Percentiles rank a stretch among this genome's conserved stretches.
phyloP scores from a whole-genome alignment of 176 grass and related monocot species.

The Poa pratensis region DNA sequence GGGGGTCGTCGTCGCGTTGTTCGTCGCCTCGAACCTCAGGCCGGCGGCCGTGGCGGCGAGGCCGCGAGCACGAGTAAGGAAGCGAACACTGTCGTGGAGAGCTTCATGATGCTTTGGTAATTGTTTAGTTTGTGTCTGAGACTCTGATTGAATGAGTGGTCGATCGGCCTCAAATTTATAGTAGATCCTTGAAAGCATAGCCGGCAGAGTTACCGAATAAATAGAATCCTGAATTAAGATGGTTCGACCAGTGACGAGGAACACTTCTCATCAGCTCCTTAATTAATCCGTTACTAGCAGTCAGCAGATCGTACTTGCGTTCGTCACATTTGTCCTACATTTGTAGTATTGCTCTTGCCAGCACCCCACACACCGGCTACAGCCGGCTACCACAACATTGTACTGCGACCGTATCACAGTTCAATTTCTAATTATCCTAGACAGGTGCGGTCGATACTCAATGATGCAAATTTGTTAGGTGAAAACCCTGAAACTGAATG shows the following conservation, averaged over 20 bases:
- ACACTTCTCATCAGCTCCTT: background rate
- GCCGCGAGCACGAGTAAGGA: background rate
- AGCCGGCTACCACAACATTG: background rate
- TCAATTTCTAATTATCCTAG: background rate
- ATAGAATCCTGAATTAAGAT: background rate
- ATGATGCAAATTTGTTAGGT: background rate
- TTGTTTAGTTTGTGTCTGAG: background rate
- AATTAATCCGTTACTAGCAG: background rate
- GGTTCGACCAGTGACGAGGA: background rate
- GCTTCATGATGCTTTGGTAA: background rate
- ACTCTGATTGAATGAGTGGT: background rate
- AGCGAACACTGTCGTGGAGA: background rate
- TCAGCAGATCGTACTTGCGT: background rate
- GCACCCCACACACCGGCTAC: background rate
- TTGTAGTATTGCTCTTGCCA: background rate
- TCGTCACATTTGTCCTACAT: background rate
- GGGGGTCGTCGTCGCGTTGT: conserved; percentile 2
- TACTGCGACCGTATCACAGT: background rate
- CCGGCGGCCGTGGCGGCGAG: background rate
- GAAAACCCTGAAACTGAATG: background rate
- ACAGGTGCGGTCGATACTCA: background rate
- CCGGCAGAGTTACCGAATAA: background rate
- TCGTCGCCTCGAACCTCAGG: background rate
- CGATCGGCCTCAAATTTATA: conserved; percentile 5
- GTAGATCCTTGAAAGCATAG: background rate